Evolutionary conservation across 805 yeast species (phyloP).

Genomic region (Candida sanyiensis): DNA sequence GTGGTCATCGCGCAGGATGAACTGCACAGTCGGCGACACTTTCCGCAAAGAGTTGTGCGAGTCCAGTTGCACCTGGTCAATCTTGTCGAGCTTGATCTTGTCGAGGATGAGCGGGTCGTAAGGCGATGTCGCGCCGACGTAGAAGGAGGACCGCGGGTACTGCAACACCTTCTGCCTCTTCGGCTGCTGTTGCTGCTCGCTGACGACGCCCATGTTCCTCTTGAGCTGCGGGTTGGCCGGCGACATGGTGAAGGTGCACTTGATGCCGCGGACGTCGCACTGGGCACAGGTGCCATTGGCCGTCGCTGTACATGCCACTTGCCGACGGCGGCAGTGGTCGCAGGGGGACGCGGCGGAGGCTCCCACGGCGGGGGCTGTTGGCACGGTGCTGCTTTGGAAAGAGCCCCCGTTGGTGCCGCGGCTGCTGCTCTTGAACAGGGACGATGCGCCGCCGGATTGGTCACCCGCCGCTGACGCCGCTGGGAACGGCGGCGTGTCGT

Average conservation of each 20-base stretch:
- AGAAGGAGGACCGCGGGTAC: conserved; percentile 84
- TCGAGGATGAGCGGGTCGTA: conserved; percentile 71
- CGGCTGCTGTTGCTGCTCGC: conserved; percentile 7
- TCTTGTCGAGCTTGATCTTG: conserved; percentile 55
- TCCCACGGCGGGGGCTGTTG: conserved; percentile 27
- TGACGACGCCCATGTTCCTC: conserved; percentile 24
- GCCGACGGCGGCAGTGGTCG: conserved; percentile 77
- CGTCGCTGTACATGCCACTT: conserved; percentile 68
- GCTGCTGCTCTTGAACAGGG: neutral
- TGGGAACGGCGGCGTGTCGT: neutral
- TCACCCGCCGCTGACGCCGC: neutral
- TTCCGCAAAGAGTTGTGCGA: conserved; percentile 64
- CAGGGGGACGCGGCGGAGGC: too few species aligned
- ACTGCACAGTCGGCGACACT: conserved; percentile 72
- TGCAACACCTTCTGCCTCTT: conserved; percentile 46
- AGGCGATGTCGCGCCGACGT: conserved; percentile 82
- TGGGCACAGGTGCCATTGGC: conserved; percentile 57
- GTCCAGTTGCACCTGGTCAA: conserved; percentile 75
- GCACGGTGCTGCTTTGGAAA: neutral
- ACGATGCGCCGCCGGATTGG: neutral
- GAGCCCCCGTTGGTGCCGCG: neutral
- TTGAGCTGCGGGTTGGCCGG: conserved; percentile 38
- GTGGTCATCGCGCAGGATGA: conserved; percentile 75
- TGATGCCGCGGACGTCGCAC: conserved; percentile 67
- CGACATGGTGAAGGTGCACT: conserved; percentile 69